Conservation (phyloP, 2,329 filamentous ascomycete species). For the Nemania sp. region DNA sequence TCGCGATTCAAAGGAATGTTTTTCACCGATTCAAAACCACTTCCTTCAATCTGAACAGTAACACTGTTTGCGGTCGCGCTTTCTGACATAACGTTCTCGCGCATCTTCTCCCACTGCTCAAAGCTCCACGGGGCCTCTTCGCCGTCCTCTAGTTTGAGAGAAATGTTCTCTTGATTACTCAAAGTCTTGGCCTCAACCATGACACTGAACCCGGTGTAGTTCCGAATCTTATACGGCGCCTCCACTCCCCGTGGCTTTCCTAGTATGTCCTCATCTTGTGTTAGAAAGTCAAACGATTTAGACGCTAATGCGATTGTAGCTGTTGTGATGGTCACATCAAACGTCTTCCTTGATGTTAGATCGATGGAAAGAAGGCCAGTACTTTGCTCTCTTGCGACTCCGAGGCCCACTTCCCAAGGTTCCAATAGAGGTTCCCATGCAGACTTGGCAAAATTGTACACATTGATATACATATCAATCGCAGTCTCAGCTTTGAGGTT, state of each 20-base stretch:
- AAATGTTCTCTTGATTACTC: constrained; percentile 64
- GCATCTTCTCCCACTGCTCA: constrained; percentile 94
- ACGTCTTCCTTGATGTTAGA: constrained; percentile 82
- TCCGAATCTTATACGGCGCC: constrained; percentile 89
- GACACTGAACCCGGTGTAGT: constrained; percentile 92
- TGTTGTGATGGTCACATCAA: constrained; percentile 91
- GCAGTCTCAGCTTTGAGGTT: constrained; percentile 83
- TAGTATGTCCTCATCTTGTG: constrained; percentile 84
- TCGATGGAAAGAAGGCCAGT: constrained; percentile 82
- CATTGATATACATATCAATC: constrained; percentile 93
- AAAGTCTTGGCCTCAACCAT: constrained; percentile 77
- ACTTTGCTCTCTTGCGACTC: constrained; percentile 76
- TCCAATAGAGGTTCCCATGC: constrained; percentile 97
- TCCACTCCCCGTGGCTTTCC: constrained; percentile 91
- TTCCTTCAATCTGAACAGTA: constrained; percentile 83
- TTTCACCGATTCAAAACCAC: constrained; percentile 87
- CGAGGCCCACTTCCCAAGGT: constrained; percentile 93
- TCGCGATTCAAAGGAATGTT: constrained; percentile 92
- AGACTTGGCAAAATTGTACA: constrained; percentile 99
- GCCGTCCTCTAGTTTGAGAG: constrained; percentile 80
- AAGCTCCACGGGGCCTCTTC: constrained; percentile 95
- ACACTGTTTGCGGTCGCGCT: constrained; percentile 74
- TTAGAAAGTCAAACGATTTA: constrained; percentile 90
- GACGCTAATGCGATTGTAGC: constrained; percentile 91
- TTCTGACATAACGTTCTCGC: constrained; percentile 87